These are phyloP conservation scores for Hortaea sp. DNA, from an alignment of 2,329 filamentous ascomycete species.

Conservation along the genomic window DNA sequence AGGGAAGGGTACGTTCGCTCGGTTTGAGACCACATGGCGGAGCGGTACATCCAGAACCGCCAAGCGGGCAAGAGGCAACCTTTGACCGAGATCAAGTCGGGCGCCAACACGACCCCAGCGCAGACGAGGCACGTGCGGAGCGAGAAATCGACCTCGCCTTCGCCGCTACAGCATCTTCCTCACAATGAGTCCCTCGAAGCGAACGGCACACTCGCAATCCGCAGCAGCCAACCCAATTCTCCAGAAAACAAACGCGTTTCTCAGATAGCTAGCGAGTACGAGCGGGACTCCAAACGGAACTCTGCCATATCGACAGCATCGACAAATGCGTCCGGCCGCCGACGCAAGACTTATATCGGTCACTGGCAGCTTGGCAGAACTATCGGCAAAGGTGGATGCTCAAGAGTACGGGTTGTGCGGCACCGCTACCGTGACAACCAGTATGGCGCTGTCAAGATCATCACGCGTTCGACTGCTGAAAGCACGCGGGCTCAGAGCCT, in stretches of 20 bases:
- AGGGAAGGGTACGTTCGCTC: conserved; percentile 1
- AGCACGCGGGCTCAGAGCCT: conserved; percentile 79
- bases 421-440: conserved; percentile 62
- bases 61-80: conserved; percentile 17
- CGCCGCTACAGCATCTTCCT: conserved; percentile 19
- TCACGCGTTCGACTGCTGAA: conserved; percentile 68
- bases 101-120: conserved; percentile 20
- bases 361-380: conserved; percentile 90
- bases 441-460: conserved; percentile 87
- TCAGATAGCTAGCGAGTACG: conserved; percentile 36
- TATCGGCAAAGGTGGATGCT: conserved; percentile 81
- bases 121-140: conserved; percentile 7
- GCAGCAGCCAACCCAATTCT: conserved; percentile 24
- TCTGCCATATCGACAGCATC: conserved; percentile 47
- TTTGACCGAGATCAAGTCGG: conserved; percentile 19
- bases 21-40: conserved; percentile 15
- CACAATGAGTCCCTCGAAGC: conserved; percentile 37
- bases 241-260: conserved; percentile 45
- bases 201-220: conserved; percentile 34
- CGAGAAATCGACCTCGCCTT: conserved; percentile 11
- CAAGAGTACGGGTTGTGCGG: conserved; percentile 74
- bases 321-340: conserved; percentile 41
- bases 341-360: conserved; percentile 63
- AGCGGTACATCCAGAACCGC: conserved; percentile 18
- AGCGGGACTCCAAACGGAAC: conserved; percentile 40